Evolutionary conservation across 257 asterid species (phyloP).

Genomic region (Nicotiana noctiflora): DNA sequence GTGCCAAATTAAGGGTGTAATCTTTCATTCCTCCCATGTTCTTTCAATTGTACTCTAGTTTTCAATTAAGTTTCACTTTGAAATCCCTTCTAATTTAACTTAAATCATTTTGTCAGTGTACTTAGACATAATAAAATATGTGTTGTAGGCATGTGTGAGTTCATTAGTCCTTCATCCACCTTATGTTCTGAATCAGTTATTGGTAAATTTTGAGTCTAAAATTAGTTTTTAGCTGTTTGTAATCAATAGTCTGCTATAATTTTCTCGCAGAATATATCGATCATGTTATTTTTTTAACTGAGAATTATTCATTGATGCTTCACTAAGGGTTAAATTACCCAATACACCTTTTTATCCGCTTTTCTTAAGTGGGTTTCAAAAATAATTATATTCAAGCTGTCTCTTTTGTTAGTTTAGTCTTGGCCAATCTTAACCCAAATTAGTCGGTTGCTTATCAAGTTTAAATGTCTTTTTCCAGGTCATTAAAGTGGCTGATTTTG

Average conservation of each 20-base stretch:
- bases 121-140: not conserved
- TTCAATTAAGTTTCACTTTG: not conserved
- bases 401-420: not conserved
- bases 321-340: not conserved
- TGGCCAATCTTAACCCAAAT: not conserved
- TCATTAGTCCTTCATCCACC: not conserved
- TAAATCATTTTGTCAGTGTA: not conserved
- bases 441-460: not conserved
- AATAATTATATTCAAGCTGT: not conserved
- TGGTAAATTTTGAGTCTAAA: not conserved
- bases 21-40: not conserved
- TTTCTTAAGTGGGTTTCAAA: not conserved
- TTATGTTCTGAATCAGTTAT: not conserved
- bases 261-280: not conserved
- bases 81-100: not conserved
- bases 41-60: not conserved
- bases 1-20: not conserved
- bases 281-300: not conserved
- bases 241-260: not conserved
- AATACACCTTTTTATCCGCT: not conserved
- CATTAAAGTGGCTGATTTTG: constrained; percentile 97
- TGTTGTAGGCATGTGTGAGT: not conserved
- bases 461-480: constrained; percentile 39
- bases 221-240: not conserved
- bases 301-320: not conserved